phyloP scores from a whole-genome alignment of 2,329 filamentous ascomycete species.

The Hypoxylon sp. region DNA sequence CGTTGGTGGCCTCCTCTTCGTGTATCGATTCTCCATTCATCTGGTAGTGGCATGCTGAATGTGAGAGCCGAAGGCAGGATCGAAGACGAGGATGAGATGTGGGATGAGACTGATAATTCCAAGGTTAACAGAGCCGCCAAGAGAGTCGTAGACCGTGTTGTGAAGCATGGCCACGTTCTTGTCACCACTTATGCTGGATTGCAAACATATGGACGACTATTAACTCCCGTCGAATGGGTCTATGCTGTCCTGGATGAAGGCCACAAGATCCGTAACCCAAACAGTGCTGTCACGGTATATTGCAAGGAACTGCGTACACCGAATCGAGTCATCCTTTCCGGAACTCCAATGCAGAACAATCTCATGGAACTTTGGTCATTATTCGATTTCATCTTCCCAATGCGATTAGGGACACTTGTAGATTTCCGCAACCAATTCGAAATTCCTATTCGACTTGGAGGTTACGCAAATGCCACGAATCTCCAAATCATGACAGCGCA shows the following conservation, averaged over 20 bases:
- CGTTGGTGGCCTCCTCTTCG: slow-evolving; percentile 99
- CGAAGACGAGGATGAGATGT: slow-evolving; percentile 63
- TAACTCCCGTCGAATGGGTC: slow-evolving; percentile 87
- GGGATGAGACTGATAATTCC: slow-evolving; percentile 56
- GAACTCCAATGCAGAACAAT: slow-evolving; percentile 98
- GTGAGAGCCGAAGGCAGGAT: slow-evolving; percentile 69
- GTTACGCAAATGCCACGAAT: slow-evolving; percentile 94
- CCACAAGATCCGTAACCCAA: slow-evolving; percentile 97
- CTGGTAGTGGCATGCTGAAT: slow-evolving; percentile 95
- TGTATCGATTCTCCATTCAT: slow-evolving; percentile 93
- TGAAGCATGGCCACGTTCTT: slow-evolving; percentile 86
- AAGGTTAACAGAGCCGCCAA: slow-evolving; percentile 75
- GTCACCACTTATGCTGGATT: slow-evolving; percentile 96
- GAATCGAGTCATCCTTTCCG: slow-evolving; percentile 91
- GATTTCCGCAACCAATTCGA: slow-evolving; percentile 93
- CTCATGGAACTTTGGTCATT: slow-evolving; percentile 94
- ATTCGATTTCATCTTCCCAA: slow-evolving; percentile 97
- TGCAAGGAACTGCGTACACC: slow-evolving; percentile 93
- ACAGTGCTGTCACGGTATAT: slow-evolving; percentile 91
- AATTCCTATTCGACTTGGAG: slow-evolving; percentile 89
- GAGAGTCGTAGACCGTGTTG: slow-evolving; percentile 82
- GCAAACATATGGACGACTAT: slow-evolving; percentile 86
- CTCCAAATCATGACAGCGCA: slow-evolving; percentile 93
- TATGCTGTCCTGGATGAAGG: slow-evolving; percentile 96
- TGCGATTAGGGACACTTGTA: slow-evolving; percentile 90